A percentile compares a stretch with the other conserved stretches of the same genome.
Evolutionary conservation across 441 rosid genomes (phyloP).

Genomic region (Populus hybrid): DNA sequence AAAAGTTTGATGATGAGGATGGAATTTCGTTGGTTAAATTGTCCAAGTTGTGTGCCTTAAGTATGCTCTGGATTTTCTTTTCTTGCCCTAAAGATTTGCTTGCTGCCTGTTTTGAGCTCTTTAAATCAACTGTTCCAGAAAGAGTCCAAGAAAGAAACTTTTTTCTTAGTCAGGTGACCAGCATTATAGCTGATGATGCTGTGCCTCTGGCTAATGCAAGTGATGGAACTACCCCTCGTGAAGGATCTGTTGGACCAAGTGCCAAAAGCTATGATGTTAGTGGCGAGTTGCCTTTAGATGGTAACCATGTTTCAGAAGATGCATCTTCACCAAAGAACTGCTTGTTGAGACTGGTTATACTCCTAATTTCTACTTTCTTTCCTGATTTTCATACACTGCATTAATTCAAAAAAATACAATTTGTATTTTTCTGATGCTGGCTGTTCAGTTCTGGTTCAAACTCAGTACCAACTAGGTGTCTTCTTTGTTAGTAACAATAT

Average conservation of each 20-base stretch:
- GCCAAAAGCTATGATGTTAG: slow-evolving; percentile 27
- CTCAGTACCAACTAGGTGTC: background rate
- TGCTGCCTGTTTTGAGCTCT: slow-evolving; percentile 73
- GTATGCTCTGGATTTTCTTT: slow-evolving; percentile 62
- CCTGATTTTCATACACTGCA: background rate
- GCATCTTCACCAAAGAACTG: slow-evolving; percentile 42
- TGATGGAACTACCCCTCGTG: slow-evolving; percentile 36
- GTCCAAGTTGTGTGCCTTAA: slow-evolving; percentile 53
- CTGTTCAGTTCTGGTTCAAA: background rate
- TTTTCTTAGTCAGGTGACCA: slow-evolving; percentile 60
- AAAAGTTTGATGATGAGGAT: slow-evolving; percentile 54
- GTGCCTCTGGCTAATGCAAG: slow-evolving; percentile 27
- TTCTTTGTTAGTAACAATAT: background rate
- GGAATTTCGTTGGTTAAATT: slow-evolving; percentile 50
- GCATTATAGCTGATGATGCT: slow-evolving; percentile 41
- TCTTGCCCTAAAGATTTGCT: slow-evolving; percentile 64
- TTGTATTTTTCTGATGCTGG: background rate
- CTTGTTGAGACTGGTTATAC: slow-evolving; percentile 79
- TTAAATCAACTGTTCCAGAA: slow-evolving; percentile 48
- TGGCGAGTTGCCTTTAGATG: slow-evolving; percentile 32
- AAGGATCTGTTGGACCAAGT: slow-evolving; percentile 36
- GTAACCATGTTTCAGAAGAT: slow-evolving; percentile 32
- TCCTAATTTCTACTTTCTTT: slow-evolving; percentile 1
- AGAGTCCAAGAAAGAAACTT: slow-evolving; percentile 53
- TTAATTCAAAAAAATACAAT: too few species aligned